These are phyloP conservation scores for Omphalotus olearius DNA, from an alignment of 1,284 basidiomycete genomes.

Conservation along the genomic window DNA sequence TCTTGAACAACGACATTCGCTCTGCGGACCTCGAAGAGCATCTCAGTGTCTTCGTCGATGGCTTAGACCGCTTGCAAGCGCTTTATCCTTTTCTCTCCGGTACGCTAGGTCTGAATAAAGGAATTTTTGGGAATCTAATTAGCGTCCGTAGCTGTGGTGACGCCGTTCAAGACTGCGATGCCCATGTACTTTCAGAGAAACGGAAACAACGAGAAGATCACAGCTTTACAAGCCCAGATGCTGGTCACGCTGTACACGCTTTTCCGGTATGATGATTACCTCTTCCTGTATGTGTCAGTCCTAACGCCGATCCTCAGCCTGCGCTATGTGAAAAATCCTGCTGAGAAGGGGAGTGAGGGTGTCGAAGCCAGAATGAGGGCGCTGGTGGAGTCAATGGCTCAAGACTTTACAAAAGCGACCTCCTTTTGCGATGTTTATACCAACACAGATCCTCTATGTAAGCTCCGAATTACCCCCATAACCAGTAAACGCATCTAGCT, in stretches of 20 bases:
- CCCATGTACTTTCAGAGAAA: too few species aligned
- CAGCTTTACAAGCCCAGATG: constrained; percentile 38
- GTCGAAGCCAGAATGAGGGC: constrained; percentile 22
- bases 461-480: too few species aligned
- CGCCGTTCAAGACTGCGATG: too few species aligned
- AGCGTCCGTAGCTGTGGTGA: too few species aligned
- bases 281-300: neutral
- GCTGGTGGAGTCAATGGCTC: constrained; percentile 27
- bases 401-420: constrained; percentile 30
- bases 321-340: constrained; percentile 17
- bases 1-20: too few species aligned
- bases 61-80: too few species aligned
- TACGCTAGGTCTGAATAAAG: too few species aligned
- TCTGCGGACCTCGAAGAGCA: too few species aligned
- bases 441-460: constrained; percentile 19
- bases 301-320: neutral
- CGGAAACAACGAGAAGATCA: constrained; percentile 37
- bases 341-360: constrained; percentile 24
- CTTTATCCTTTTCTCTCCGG: too few species aligned
- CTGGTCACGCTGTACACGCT: constrained; percentile 39
- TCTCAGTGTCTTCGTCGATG: too few species aligned
- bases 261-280: neutral
- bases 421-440: constrained; percentile 32
- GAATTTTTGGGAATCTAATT: too few species aligned
- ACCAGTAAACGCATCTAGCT: too few species aligned